Percentiles rank a stretch among this genome's conserved stretches.
Conservation (phyloP, 2,329 filamentous ascomycete genomes). For the Chlorencoelia australis region DNA sequence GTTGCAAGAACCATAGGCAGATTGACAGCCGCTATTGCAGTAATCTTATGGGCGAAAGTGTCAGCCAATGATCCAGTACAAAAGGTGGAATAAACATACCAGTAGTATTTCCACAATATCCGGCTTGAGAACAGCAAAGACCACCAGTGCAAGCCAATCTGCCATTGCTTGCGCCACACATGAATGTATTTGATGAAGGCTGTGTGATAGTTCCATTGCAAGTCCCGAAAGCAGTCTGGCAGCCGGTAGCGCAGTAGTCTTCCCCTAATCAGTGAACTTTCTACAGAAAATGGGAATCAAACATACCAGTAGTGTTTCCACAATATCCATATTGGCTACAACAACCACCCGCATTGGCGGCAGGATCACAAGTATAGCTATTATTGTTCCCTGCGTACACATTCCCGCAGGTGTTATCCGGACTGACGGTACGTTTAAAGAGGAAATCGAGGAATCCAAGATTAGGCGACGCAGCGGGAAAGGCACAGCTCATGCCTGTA, state of each 20-base stretch:
- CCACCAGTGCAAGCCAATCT: conserved; percentile 3
- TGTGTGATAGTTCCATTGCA: conserved; percentile 3
- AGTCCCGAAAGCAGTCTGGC: conserved; percentile 7
- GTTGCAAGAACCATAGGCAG: conserved; percentile 7
- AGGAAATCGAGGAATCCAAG: conserved; percentile 5
- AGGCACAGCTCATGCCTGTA: conserved; percentile 4
- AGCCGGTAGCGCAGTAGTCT: conserved; percentile 23
- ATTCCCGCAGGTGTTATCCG: conserved; percentile 17
- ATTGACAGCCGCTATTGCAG: conserved; percentile 14
- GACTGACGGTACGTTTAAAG: conserved; percentile 7
- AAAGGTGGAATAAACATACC: not conserved
- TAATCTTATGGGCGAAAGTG: too few species aligned
- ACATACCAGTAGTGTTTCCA: conserved; percentile 10
- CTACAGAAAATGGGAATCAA: too few species aligned
- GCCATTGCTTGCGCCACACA: conserved; percentile 3
- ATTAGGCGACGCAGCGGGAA: conserved; percentile 7
- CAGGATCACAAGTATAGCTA: conserved; percentile 19
- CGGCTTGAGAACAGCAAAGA: conserved; percentile 3
- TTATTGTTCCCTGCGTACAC: conserved; percentile 6
- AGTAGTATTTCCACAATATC: conserved; percentile 6
- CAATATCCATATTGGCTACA: conserved; percentile 22
- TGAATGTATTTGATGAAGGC: not conserved
- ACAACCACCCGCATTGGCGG: conserved; percentile 18
- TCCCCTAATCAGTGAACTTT: too few species aligned
- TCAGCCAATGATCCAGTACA: not conserved